phyloP scores from a whole-genome alignment of 768 basidiomycete species.

The Lactifluus piperatus region DNA sequence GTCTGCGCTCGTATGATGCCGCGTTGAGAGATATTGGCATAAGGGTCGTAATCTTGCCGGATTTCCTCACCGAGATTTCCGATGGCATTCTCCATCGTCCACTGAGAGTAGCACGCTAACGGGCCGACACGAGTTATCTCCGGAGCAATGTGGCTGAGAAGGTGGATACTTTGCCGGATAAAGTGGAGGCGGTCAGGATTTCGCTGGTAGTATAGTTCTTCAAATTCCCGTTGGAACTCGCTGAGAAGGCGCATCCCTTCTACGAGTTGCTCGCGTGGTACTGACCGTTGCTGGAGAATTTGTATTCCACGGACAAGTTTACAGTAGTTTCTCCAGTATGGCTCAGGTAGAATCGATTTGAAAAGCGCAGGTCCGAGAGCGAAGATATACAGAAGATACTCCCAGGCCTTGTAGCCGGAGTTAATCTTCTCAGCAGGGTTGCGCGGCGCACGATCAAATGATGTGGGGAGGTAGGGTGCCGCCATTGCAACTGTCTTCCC shows the following conservation, averaged over 20 bases:
- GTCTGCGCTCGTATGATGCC: background rate
- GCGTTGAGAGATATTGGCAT: background rate
- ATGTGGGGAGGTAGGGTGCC: background rate
- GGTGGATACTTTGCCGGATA: background rate
- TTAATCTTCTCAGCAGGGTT: constrained; percentile 35
- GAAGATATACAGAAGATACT: constrained; percentile 23
- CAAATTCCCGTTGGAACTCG: background rate
- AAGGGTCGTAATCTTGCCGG: background rate
- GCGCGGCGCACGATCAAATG: background rate
- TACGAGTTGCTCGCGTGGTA: background rate
- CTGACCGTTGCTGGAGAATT: constrained; percentile 17
- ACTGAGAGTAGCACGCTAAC: background rate
- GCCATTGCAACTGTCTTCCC: background rate
- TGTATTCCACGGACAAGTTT: constrained; percentile 23
- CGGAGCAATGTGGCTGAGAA: background rate
- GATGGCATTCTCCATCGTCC: background rate
- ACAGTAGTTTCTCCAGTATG: constrained; percentile 26
- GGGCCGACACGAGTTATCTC: background rate
- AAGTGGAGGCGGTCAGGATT: background rate
- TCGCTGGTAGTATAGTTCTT: background rate
- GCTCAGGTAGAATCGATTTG: constrained; percentile 19
- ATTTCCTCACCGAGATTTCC: background rate
- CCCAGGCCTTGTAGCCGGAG: constrained; percentile 28
- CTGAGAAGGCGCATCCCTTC: background rate
- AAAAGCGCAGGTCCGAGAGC: constrained; percentile 24